Evolutionary conservation across 768 basidiomycete genomes (phyloP).

Genomic region (Amylocystis lapponica): DNA sequence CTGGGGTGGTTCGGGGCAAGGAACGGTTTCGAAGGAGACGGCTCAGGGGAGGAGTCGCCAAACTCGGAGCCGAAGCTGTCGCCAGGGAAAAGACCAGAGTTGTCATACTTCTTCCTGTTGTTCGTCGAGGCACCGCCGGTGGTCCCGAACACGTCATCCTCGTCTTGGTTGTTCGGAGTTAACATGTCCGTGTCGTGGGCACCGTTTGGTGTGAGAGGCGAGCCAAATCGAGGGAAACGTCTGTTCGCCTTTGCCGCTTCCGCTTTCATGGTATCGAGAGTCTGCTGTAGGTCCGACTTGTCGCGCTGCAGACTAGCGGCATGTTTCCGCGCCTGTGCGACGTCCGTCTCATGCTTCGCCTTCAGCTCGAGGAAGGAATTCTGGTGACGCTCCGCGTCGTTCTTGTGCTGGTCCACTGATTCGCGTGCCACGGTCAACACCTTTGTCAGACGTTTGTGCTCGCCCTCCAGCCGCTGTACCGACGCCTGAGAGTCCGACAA

Average conservation of each 20-base stretch:
- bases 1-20: constrained; percentile 68
- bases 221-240: constrained; percentile 59
- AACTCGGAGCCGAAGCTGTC: constrained; percentile 39
- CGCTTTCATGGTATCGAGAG: constrained; percentile 69
- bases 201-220: constrained; percentile 67
- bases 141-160: constrained; percentile 63
- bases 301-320: constrained; percentile 87
- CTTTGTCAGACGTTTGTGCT: constrained; percentile 76
- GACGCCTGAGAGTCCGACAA: constrained; percentile 61
- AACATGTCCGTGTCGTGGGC: constrained; percentile 24
- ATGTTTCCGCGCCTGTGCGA: constrained; percentile 85
- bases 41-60: constrained; percentile 53
- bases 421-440: constrained; percentile 70
- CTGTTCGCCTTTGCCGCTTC: constrained; percentile 64
- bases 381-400: constrained; percentile 71
- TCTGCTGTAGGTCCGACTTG: constrained; percentile 84
- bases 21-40: constrained; percentile 56
- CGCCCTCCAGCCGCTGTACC: constrained; percentile 67
- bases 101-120: constrained; percentile 52
- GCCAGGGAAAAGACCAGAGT: constrained; percentile 38
- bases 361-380: constrained; percentile 66
- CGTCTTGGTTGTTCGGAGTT: constrained; percentile 52
- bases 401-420: constrained; percentile 78
- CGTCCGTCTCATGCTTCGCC: constrained; percentile 89
- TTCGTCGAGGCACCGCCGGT: constrained; percentile 58